These are phyloP conservation scores for Tilletia indica DNA, from an alignment of 1,284 basidiomycete species.

Conservation along the genomic window DNA sequence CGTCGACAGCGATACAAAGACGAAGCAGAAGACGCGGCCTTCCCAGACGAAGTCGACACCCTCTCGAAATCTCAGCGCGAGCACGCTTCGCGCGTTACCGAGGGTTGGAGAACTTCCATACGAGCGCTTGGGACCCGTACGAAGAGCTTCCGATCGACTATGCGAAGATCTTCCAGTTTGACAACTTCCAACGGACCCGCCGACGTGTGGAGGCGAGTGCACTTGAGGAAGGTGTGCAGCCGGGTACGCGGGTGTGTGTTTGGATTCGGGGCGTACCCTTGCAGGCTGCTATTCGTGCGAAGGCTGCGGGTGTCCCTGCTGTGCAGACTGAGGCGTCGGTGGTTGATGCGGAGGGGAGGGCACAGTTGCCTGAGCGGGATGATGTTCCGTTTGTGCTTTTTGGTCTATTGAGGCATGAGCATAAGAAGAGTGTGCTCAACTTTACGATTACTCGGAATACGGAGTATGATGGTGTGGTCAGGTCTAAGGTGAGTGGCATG, in stretches of 20 bases:
- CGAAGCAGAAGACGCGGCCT: slow-evolving; percentile 69
- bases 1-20: slow-evolving; percentile 75
- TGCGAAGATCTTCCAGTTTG: slow-evolving; percentile 92
- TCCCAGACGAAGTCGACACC: slow-evolving; percentile 98
- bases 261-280: slow-evolving; percentile 43
- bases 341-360: slow-evolving; percentile 19
- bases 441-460: slow-evolving; percentile 93
- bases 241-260: slow-evolving; percentile 35
- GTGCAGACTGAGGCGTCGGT: slow-evolving; percentile 8
- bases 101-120: slow-evolving; percentile 86
- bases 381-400: slow-evolving; percentile 71
- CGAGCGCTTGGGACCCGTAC: slow-evolving; percentile 94
- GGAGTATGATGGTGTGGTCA: slow-evolving; percentile 81
- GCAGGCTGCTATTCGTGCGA: slow-evolving; percentile 40
- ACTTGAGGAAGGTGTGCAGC: slow-evolving; percentile 42
- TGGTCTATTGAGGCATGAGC: slow-evolving; percentile 87
- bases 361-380: slow-evolving; percentile 29
- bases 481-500: slow-evolving; percentile 71
- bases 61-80: slow-evolving; percentile 77
- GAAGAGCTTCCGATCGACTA: slow-evolving; percentile 94
- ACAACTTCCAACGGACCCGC: slow-evolving; percentile 85
- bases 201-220: slow-evolving; percentile 64
- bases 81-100: slow-evolving; percentile 89
- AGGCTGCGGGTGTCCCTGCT: slow-evolving; percentile 18
- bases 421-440: slow-evolving; percentile 90